Evolutionary conservation across 306 rosid species (phyloP).

Genomic region (Castanospermum australe): DNA sequence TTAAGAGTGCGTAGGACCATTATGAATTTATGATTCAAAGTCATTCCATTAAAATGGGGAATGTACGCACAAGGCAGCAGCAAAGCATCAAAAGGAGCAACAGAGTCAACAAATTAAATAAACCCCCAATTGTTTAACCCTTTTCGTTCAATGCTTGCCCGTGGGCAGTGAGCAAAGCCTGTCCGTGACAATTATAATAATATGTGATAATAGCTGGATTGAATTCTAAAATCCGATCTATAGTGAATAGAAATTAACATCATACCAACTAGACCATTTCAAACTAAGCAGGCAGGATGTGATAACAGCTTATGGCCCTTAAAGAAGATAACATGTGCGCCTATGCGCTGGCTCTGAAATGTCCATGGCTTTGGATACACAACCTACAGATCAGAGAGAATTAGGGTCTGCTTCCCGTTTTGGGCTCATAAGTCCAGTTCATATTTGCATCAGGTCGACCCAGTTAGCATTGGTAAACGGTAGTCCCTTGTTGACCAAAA

Average conservation of each 20-base stretch:
- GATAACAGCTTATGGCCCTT: neutral
- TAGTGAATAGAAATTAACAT: no score
- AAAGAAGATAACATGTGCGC: neutral
- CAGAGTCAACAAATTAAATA: neutral
- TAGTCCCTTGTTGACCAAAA: no score
- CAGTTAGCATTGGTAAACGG: no score
- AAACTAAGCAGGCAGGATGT: neutral
- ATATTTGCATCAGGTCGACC: no score
- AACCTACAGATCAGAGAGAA: neutral
- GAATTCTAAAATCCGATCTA: no score
- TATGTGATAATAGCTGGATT: neutral
- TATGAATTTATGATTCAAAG: constrained; percentile 5
- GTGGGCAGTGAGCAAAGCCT: neutral
- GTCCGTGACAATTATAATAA: neutral
- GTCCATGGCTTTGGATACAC: neutral
- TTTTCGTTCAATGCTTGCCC: neutral
- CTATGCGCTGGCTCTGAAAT: neutral
- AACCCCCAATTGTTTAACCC: neutral
- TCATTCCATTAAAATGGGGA: neutral
- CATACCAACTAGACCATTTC: neutral
- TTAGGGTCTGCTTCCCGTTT: neutral
- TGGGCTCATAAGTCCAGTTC: no score
- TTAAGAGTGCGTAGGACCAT: neutral
- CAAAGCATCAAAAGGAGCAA: neutral
- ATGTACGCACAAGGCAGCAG: neutral